A percentile compares a stretch with the other conserved stretches of the same genome.
Conservation (phyloP, 1,284 basidiomycete species). For the Lignosus rhinocerotis region DNA sequence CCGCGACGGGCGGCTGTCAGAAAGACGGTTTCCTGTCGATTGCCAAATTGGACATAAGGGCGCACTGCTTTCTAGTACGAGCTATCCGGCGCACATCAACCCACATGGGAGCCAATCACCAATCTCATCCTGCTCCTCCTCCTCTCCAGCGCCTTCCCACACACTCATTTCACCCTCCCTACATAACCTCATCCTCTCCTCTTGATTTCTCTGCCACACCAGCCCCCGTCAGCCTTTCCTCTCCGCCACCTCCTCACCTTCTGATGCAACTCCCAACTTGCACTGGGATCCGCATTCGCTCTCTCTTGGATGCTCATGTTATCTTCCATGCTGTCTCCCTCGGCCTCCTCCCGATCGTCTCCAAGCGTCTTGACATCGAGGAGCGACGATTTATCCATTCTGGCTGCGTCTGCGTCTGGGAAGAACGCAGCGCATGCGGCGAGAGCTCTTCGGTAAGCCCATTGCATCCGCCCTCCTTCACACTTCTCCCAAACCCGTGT, state of each 20-base stretch:
- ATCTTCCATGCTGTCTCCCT: constrained; percentile 44
- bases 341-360: constrained; percentile 40
- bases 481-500: not conserved
- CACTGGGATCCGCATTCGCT: constrained; percentile 40
- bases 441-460: constrained; percentile 39
- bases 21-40: constrained; percentile 15
- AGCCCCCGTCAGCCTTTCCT: not conserved
- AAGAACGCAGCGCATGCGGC: constrained; percentile 41
- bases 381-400: constrained; percentile 45
- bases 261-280: constrained; percentile 49
- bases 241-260: not conserved
- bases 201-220: not conserved
- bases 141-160: constrained; percentile 4
- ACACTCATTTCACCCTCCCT: not conserved
- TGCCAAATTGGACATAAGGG: constrained; percentile 13
- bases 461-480: not conserved
- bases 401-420: constrained; percentile 49
- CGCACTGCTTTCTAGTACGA: constrained; percentile 18
- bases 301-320: constrained; percentile 42
- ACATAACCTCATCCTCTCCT: constrained; percentile 10
- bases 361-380: constrained; percentile 42
- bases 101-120: constrained; percentile 11
- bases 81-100: constrained; percentile 8
- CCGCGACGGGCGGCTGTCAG: constrained; percentile 15
- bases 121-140: constrained; percentile 1